A percentile compares a stretch with the other conserved stretches of the same genome.
Evolutionary conservation across 2,329 filamentous ascomycete genomes (phyloP).

Genomic region (Verticillium dahliae): DNA sequence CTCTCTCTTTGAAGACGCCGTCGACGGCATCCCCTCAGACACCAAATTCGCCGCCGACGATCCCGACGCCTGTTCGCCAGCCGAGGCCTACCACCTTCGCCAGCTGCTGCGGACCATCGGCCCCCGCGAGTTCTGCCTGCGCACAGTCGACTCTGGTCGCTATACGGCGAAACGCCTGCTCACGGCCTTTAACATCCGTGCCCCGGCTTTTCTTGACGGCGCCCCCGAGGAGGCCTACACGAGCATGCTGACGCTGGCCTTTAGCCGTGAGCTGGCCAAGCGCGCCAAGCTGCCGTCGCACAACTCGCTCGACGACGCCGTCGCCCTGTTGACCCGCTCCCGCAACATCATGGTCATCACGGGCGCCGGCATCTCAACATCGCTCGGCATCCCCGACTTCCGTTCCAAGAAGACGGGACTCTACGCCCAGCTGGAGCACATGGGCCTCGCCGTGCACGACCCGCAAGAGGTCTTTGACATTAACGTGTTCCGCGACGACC

Average conservation of each 20-base stretch:
- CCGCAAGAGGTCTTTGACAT: slow-evolving; percentile 97
- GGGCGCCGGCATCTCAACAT: slow-evolving; percentile 93
- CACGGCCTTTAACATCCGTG: slow-evolving; percentile 75
- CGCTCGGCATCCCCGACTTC: slow-evolving; percentile 94
- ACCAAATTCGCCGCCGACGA: slow-evolving; percentile 17
- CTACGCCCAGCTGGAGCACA: slow-evolving; percentile 75
- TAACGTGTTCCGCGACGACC: slow-evolving; percentile 75
- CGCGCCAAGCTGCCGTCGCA: slow-evolving; percentile 72
- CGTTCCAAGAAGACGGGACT: slow-evolving; percentile 88
- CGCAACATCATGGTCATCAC: slow-evolving; percentile 90
- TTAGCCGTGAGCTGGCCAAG: slow-evolving; percentile 75
- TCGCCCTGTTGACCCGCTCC: slow-evolving; percentile 63
- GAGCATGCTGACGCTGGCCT: slow-evolving; percentile 66
- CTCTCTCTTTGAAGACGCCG: slow-evolving; percentile 56
- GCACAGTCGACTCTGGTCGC: slow-evolving; percentile 60
- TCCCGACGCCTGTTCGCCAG: slow-evolving; percentile 53
- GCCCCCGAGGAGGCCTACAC: slow-evolving; percentile 64
- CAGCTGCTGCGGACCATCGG: slow-evolving; percentile 69
- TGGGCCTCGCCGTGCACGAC: slow-evolving; percentile 70
- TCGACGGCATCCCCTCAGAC: slow-evolving; percentile 50
- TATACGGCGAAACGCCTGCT: slow-evolving; percentile 78
- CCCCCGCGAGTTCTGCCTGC: slow-evolving; percentile 68
- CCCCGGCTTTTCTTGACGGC: slow-evolving; percentile 68
- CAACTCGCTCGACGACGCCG: slow-evolving; percentile 85
- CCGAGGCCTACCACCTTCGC: slow-evolving; percentile 63